Base-by-base conservation (phyloP, 768 basidiomycete species). In the Pleurotus djamor region DNA sequence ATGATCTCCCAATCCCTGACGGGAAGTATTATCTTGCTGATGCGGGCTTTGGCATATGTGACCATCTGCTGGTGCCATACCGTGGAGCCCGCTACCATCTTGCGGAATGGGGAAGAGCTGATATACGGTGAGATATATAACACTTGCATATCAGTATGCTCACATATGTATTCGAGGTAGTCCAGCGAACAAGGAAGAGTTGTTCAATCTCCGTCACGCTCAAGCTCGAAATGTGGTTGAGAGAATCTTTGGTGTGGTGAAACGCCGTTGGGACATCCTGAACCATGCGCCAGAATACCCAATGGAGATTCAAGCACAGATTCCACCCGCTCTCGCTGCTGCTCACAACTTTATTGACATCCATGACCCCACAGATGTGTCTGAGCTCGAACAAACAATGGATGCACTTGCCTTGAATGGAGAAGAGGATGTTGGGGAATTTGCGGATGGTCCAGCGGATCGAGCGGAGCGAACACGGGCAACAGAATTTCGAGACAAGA, bases 191-290 rank as follows among this genome's bases (percentile, higher is more conserved):
- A 59, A 67, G 38, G 66, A 79, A 64, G 76, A 80, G 61, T 63
- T 80, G 0, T 79, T 70, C 59, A 81, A 79, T 66, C 67, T 80
- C 3, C 65, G 70, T 17, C 76, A 81, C 67, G 67, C 76, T 7
- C 67, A 66, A 58, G 71, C 69, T 49, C 68, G 67, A 1, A 81
- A 78, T 70, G 67, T 76, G 34, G 64, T 78, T 59, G 74, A 77
- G 60, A 63, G 60, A 12, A 74, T 76, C 35, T 77, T 76, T 69
- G 76, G 75, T 54, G 69, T 76, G 4, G 7, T 73, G 48, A 78
- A 77, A 64, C 55, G 61, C 14, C 57, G 64, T 6, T 67, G 61
- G 59, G 34, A 56, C 2, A 64, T 67, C 55, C 59, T 67, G n/a
- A 56, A 54, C 4, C 43, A 61, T 21, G 57, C 71, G 0, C 66